phyloP scores from a whole-genome alignment of 768 basidiomycete species.

The Leccinum imitatum region DNA sequence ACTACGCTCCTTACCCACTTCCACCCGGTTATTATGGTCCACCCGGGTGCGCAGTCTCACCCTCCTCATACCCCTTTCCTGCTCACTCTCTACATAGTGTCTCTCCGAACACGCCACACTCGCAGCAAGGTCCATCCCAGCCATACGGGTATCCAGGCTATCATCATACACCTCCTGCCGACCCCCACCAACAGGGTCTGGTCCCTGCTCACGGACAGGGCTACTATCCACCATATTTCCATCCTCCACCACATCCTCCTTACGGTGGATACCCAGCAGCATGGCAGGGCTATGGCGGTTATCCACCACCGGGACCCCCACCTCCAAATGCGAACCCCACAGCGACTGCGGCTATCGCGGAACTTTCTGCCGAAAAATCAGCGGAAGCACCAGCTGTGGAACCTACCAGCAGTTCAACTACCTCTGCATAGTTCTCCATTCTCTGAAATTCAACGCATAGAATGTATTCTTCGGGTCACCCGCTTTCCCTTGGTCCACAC shows the following conservation, averaged over 20 bases:
- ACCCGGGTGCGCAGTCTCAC: slow-evolving; percentile 22
- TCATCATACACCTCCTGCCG: slow-evolving; percentile 18
- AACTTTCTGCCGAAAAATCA: slow-evolving; percentile 26
- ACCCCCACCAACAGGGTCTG: slow-evolving; percentile 28
- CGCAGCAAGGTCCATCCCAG: slow-evolving; percentile 25
- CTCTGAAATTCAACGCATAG: slow-evolving; percentile 15
- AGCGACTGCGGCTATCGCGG: slow-evolving; percentile 14
- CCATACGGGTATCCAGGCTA: slow-evolving; percentile 28
- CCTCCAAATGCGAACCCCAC: slow-evolving; percentile 19
- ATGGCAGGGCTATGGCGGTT: slow-evolving; percentile 32
- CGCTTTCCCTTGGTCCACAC: slow-evolving; percentile 14
- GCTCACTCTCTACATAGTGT: slow-evolving; percentile 19
- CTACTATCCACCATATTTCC: slow-evolving; percentile 36
- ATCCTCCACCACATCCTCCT: slow-evolving; percentile 26
- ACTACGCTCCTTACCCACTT: slow-evolving; percentile 35
- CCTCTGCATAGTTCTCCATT: slow-evolving; percentile 21
- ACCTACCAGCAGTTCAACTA: slow-evolving; percentile 15
- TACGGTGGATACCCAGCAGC: slow-evolving; percentile 31
- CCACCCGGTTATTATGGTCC: slow-evolving; percentile 34
- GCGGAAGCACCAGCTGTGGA: slow-evolving; percentile 23
- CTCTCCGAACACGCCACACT: slow-evolving; percentile 23
- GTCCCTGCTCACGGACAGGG: slow-evolving; percentile 20
- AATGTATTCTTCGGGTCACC: slow-evolving; percentile 27
- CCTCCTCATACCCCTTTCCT: slow-evolving; percentile 1
- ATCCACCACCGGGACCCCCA: slow-evolving; percentile 29